These are phyloP conservation scores for Psidium friedrichsthalianum DNA, from an alignment of 345 rosid genomes.

Conservation along the genomic window DNA sequence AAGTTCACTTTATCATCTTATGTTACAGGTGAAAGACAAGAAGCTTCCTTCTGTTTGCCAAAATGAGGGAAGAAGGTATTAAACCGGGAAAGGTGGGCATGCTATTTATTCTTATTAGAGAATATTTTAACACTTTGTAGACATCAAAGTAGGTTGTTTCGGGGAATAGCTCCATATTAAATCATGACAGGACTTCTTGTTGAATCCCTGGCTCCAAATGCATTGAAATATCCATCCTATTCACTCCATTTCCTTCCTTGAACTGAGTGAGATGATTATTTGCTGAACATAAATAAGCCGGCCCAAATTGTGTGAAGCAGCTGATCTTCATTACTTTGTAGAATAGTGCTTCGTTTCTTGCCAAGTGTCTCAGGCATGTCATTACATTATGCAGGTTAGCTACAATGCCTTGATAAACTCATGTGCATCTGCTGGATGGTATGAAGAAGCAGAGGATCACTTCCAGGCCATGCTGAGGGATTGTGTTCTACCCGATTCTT, in stretches of 20 bases:
- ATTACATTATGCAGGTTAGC: slow-evolving; percentile 42
- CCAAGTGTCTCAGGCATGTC: neutral
- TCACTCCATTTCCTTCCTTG: neutral
- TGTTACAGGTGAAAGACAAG: slow-evolving; percentile 47
- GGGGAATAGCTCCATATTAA: neutral
- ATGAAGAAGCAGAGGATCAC: slow-evolving; percentile 39
- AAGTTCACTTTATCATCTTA: neutral
- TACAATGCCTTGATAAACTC: slow-evolving; percentile 54
- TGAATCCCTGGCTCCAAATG: neutral
- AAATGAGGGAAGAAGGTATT: slow-evolving; percentile 66
- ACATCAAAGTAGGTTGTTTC: neutral
- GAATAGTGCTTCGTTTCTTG: neutral
- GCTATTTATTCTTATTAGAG: neutral
- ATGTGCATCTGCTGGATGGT: slow-evolving; percentile 35
- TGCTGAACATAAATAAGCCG: neutral
- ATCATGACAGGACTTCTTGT: neutral
- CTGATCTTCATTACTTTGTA: neutral
- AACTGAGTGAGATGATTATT: neutral
- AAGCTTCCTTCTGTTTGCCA: slow-evolving; percentile 47
- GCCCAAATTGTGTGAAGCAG: neutral
- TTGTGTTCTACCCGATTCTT: slow-evolving; percentile 37
- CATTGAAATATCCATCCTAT: neutral
- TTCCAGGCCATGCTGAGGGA: slow-evolving; percentile 47
- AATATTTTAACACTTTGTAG: neutral
- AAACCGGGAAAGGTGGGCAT: slow-evolving; percentile 58